Evolutionary conservation across 1,284 basidiomycete genomes (phyloP).

Genomic region (Apiotrichum brassicae): DNA sequence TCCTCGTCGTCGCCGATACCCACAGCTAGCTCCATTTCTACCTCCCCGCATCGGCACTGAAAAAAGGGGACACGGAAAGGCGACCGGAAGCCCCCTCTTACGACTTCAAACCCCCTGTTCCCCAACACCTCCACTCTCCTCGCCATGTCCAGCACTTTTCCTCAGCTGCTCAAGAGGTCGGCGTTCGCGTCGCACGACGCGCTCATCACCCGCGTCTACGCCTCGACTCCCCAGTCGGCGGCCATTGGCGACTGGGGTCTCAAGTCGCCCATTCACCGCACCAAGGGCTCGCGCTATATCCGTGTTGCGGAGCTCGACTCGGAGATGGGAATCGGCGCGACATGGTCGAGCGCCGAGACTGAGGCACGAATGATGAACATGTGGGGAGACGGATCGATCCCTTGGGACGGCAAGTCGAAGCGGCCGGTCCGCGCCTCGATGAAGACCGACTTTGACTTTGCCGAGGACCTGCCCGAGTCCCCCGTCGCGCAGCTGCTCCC

Average conservation of each 20-base stretch:
- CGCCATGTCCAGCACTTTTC: slow-evolving; percentile 34
- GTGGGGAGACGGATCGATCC: slow-evolving; percentile 37
- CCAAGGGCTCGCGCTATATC: slow-evolving; percentile 35
- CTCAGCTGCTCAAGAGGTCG: slow-evolving; percentile 38
- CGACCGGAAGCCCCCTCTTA: too few species aligned
- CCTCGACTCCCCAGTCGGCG: slow-evolving; percentile 26
- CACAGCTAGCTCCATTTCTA: background rate
- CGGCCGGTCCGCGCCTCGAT: background rate
- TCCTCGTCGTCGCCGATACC: background rate
- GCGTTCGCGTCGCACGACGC: slow-evolving; percentile 44
- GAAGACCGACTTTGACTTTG: background rate
- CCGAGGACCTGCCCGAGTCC: slow-evolving; percentile 3
- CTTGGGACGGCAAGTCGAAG: slow-evolving; percentile 21
- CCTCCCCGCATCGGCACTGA: background rate
- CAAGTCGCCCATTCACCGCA: slow-evolving; percentile 36
- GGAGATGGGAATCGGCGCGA: slow-evolving; percentile 29
- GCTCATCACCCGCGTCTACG: slow-evolving; percentile 44
- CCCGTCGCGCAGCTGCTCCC: slow-evolving; percentile 19
- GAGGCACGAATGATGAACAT: slow-evolving; percentile 42
- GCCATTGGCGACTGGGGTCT: slow-evolving; percentile 42
- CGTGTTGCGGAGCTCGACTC: slow-evolving; percentile 35
- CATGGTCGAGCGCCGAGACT: slow-evolving; percentile 40
- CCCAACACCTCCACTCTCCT: background rate
- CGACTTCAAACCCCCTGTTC: too few species aligned
- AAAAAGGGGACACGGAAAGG: background rate